Percentiles rank a stretch among this genome's conserved stretches.
Evolutionary conservation across 495 filamentous ascomycete genomes (phyloP).

Genomic region (Neurospora sp.): DNA sequence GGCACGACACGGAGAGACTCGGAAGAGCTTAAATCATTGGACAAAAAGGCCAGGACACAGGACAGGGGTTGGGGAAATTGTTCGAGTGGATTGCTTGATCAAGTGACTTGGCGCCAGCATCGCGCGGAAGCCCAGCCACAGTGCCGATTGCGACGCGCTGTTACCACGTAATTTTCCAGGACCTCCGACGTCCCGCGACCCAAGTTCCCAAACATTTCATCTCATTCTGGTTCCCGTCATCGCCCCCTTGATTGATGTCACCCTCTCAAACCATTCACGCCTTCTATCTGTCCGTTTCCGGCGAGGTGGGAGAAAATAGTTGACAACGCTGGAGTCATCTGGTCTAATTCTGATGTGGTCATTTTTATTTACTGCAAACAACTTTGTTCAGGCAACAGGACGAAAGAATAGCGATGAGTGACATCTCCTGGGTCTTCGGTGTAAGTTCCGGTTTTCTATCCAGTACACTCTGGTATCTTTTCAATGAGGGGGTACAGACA

Average conservation of each 20-base stretch:
- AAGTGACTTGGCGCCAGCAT: constrained; percentile 24
- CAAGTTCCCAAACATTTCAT: neutral
- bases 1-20: neutral
- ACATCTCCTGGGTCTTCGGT: neutral
- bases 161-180: constrained; percentile 7
- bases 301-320: neutral
- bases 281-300: neutral
- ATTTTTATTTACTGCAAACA: neutral
- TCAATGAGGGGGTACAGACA: neutral
- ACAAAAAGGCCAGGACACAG: neutral
- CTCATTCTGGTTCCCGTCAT: neutral
- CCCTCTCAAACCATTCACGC: neutral
- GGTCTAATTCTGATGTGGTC: neutral
- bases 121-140: constrained; percentile 14
- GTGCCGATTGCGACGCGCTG: constrained; percentile 19
- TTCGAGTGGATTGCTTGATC: constrained; percentile 3
- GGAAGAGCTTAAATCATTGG: neutral
- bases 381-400: neutral
- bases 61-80: neutral
- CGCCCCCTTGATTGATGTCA: neutral
- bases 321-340: neutral
- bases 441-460: neutral
- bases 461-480: neutral
- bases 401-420: neutral
- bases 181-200: neutral